Conservation (phyloP, 352 stramenopile genomes). For the Pythium vanterpoolii region DNA sequence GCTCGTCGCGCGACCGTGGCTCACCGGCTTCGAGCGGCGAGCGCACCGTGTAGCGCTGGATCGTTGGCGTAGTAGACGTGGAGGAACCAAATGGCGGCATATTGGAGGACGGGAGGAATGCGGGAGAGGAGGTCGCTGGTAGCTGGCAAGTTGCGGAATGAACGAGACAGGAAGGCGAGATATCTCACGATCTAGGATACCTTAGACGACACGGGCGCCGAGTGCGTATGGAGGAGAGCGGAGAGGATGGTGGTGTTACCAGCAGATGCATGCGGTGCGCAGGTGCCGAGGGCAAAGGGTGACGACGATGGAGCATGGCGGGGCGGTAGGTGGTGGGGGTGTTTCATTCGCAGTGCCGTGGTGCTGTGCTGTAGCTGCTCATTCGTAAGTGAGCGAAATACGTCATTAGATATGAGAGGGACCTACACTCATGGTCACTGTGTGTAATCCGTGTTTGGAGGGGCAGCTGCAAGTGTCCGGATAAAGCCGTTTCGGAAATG, state of each 20-base stretch:
- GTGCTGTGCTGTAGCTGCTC: neutral
- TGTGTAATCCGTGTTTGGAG: neutral
- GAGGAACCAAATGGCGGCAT: neutral
- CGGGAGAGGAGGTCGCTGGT: neutral
- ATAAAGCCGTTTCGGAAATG: constrained; percentile 10
- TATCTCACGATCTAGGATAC: neutral
- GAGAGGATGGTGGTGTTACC: neutral
- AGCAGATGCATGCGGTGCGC: no score
- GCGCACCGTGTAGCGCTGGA: constrained; percentile 6
- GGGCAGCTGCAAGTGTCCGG: constrained; percentile 1
- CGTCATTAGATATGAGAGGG: no score
- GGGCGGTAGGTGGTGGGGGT: neutral
- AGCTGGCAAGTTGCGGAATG: constrained; percentile 12
- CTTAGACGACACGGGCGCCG: no score
- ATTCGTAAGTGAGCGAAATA: no score
- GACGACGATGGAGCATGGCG: neutral
- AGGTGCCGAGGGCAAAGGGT: no score
- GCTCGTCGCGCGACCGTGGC: constrained; percentile 27
- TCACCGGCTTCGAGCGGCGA: constrained; percentile 11
- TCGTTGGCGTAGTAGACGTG: constrained; percentile 1
- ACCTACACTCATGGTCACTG: constrained; percentile 12
- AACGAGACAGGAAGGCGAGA: neutral
- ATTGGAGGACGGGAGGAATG: neutral
- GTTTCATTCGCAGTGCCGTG: neutral
- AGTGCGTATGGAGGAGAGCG: neutral